Conservation (phyloP, 441 rosid genomes). For the Erodium moschatum region DNA sequence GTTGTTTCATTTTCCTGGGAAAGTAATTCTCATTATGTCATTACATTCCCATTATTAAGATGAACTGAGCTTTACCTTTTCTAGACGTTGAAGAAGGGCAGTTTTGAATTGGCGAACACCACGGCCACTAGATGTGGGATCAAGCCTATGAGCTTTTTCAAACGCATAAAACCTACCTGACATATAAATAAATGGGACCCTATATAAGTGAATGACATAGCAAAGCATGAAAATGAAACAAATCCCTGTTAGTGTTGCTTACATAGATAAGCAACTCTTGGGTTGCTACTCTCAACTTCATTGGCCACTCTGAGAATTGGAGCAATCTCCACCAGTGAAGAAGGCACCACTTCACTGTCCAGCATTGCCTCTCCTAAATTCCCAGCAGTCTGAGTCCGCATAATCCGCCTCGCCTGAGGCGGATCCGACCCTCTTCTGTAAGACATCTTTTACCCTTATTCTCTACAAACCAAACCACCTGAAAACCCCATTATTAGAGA, state of each 20-base stretch:
- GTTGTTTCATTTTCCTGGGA: conserved; percentile 42
- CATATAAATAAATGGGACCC: no score
- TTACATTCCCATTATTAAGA: no score
- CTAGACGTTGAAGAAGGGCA: conserved; percentile 95
- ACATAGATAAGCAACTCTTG: conserved; percentile 97
- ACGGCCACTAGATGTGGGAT: conserved; percentile 91
- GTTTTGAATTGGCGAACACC: conserved; percentile 99
- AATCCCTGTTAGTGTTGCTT: conserved; percentile 25
- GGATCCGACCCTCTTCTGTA: conserved; percentile 22
- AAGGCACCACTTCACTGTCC: conserved; percentile 98
- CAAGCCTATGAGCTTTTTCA: conserved; percentile 91
- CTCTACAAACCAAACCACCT: background rate
- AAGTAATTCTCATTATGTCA: background rate
- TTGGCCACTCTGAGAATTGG: conserved; percentile 99
- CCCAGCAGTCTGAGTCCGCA: conserved; percentile 86
- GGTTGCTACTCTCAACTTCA: conserved; percentile 84
- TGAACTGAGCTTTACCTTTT: conserved; percentile 40
- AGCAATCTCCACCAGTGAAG: conserved; percentile 83
- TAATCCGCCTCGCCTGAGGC: conserved; percentile 44
- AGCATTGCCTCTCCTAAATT: conserved; percentile 75
- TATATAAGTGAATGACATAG: background rate
- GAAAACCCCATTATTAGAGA: no score
- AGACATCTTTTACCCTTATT: background rate
- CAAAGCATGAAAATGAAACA: background rate
- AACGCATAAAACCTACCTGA: conserved; percentile 96